Evolutionary conservation across 225 moss, liverwort and hornwort genomes (phyloP).

Genomic region (Pseudoscleropodium purum): DNA sequence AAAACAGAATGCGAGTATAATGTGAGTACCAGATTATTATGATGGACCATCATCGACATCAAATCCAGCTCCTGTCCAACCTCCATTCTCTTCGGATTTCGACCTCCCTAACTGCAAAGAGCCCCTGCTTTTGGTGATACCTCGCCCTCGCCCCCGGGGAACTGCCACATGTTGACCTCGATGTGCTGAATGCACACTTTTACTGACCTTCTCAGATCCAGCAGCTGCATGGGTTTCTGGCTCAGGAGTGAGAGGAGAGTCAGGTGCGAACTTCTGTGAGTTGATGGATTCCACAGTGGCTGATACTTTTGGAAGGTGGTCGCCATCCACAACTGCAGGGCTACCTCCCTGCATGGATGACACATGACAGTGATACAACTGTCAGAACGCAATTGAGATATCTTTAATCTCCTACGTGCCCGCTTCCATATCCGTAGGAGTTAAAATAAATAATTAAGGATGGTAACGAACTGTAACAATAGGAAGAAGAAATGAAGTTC

Average conservation of each 20-base stretch:
- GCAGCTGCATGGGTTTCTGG: constrained; percentile 11
- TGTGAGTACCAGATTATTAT: constrained; percentile 2
- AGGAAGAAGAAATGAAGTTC: not conserved
- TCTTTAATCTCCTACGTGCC: not conserved
- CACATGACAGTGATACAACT: not conserved
- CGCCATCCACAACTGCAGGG: constrained; percentile 15
- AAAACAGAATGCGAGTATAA: not conserved
- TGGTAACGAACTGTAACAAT: not conserved
- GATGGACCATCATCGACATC: constrained; percentile 57
- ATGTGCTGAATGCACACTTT: constrained; percentile 17
- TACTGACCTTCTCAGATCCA: constrained; percentile 20
- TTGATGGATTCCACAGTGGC: constrained; percentile 25
- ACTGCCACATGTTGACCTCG: constrained; percentile 56
- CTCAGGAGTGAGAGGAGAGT: constrained; percentile 10
- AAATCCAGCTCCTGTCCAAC: constrained; percentile 98
- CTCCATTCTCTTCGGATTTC: constrained; percentile 49
- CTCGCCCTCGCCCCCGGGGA: constrained; percentile 56
- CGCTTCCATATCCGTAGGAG: not conserved
- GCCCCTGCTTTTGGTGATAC: constrained; percentile 40
- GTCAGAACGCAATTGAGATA: not conserved
- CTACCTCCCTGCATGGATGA: constrained; percentile 21
- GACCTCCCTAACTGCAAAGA: constrained; percentile 60
- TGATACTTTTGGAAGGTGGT: constrained; percentile 28
- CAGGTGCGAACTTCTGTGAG: constrained; percentile 26
- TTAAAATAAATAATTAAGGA: not conserved